Evolutionary conservation across 352 stramenopile genomes (phyloP), one percentile per base, ranked within the genome.

Genomic region (Phytopythium montanum): DNA sequence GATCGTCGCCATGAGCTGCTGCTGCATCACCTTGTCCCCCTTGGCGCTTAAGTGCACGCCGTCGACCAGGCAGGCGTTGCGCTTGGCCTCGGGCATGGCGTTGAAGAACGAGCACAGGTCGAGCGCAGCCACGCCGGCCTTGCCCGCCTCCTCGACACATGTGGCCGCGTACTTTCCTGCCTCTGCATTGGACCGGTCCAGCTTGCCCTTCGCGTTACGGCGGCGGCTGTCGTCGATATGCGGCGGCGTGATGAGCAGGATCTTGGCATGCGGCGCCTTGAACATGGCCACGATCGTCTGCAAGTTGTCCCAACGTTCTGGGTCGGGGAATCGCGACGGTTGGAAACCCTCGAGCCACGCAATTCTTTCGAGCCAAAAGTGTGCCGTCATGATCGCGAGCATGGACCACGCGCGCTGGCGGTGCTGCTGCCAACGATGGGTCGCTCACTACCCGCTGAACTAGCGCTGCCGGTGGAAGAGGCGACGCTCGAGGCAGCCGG

Each of bases 231-330:
- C 76, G 44, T 86, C 72, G 14, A 89, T 69, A 19, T 78, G 62
- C 5, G 75, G 69, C n/a, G 79, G 77, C 21, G 79, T 87, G 56
- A 90, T 79, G 29, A 90, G 31, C 42, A 88, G 46, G 29, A 90
- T 58, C 38, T 73, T 45, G 25, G 9, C 66, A 41, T 6, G 66
- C 42, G 5, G 75, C 9, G 44, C 13, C 34, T 59, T 50, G 49
- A 73, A 61, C 31, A 50, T 25, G 23, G 50, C 48, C n/a, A 85
- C 36, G 54, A 80, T 77, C 7, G 39, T 50, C 19, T 19, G 55
- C 41, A 82, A 62, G 39, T 92, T 90, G 0, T 50, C 54, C n/a
- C n/a, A n/a, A n/a, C n/a, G n/a, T n/a, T n/a, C n/a, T n/a, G n/a
- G n/a, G n/a, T n/a, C n/a, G n/a, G n/a, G n/a, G n/a, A n/a, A n/a